Evolutionary conservation across 768 basidiomycete genomes (phyloP).

Genomic region (Polyporus arcularius): DNA sequence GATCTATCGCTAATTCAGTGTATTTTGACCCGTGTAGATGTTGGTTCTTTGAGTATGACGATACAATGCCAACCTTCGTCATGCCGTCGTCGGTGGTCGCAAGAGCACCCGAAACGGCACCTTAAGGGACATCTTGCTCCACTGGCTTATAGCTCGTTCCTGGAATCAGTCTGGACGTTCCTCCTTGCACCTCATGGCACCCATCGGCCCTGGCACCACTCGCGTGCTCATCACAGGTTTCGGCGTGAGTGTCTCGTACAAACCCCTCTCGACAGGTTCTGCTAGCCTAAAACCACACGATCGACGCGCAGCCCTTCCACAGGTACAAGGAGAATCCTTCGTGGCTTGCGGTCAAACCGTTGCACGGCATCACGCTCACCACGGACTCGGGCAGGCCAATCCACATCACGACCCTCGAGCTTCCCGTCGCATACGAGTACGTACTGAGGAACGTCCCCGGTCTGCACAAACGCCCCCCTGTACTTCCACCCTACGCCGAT

Average conservation of each 20-base stretch:
- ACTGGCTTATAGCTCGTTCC: no score
- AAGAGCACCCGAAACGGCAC: no score
- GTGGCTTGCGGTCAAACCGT: conserved; percentile 67
- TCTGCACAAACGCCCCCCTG: conserved; percentile 61
- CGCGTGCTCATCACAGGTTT: conserved; percentile 55
- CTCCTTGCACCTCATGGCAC: conserved; percentile 31
- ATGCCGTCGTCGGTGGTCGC: no score
- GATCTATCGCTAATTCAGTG: no score
- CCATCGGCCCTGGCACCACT: conserved; percentile 32
- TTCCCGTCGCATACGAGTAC: conserved; percentile 26
- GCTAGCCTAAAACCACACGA: neutral
- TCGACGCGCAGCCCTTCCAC: conserved; percentile 21
- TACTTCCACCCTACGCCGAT: conserved; percentile 41
- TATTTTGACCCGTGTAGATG: no score
- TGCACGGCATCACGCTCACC: conserved; percentile 59
- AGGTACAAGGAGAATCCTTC: conserved; percentile 54
- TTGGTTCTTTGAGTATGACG: no score
- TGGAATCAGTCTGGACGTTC: no score
- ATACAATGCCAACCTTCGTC: no score
- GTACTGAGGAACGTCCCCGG: conserved; percentile 57
- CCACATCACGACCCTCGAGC: neutral
- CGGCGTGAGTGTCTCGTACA: conserved; percentile 41
- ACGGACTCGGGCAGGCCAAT: conserved; percentile 21
- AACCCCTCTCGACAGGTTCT: neutral
- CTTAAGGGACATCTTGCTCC: no score